These are phyloP conservation scores for Leishmania amazonensis DNA, from an alignment of 208 protist genomes.

Conservation along the genomic window DNA sequence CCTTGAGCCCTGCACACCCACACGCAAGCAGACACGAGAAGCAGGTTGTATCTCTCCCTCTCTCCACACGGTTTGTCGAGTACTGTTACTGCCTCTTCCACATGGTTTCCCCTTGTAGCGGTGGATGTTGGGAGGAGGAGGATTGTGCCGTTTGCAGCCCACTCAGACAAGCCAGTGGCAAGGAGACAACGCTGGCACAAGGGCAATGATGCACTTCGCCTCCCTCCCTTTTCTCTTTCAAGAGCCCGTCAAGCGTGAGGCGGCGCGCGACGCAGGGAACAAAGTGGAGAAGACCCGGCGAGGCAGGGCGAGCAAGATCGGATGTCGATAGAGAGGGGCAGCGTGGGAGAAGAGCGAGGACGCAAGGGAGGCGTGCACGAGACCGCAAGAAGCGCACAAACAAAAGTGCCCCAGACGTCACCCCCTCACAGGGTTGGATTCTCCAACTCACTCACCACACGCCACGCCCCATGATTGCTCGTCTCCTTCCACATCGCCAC, in stretches of 20 bases:
- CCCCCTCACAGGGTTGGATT: constrained; percentile 21
- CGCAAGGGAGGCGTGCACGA: not conserved
- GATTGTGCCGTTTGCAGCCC: not conserved
- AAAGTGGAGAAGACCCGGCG: not conserved
- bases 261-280: not conserved
- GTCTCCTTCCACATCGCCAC: constrained; percentile 81
- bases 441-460: constrained; percentile 57
- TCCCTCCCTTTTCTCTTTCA: not conserved
- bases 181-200: not conserved
- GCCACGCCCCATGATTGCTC: constrained; percentile 54
- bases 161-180: not conserved
- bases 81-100: not conserved
- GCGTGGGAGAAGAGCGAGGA: not conserved
- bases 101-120: not conserved
- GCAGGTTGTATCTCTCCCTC: not conserved
- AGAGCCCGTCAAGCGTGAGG: not conserved
- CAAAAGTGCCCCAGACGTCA: not conserved
- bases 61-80: not conserved
- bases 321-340: constrained; percentile 2
- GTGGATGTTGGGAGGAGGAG: not conserved
- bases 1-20: not conserved
- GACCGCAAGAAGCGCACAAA: not conserved
- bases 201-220: not conserved
- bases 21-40: not conserved
- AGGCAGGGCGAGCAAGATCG: no score